Conservation (phyloP, 2,329 filamentous ascomycete species). For the Fusarium buxicola region DNA sequence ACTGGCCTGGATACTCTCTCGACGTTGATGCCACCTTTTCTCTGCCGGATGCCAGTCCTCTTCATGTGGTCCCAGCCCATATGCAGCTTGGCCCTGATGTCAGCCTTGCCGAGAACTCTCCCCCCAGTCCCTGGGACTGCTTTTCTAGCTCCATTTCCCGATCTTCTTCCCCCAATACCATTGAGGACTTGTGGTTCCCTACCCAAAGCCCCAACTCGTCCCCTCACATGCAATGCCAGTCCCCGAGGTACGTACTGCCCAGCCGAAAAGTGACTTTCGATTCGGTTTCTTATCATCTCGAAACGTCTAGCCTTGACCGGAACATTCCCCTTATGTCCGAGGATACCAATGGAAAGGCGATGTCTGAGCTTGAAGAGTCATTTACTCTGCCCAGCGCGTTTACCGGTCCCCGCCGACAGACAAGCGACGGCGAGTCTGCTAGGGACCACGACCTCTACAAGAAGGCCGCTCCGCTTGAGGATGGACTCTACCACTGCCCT, state of each 20-base stretch:
- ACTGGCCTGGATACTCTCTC: constrained; percentile 61
- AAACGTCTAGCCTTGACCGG: constrained; percentile 47
- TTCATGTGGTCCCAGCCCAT: constrained; percentile 68
- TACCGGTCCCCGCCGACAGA: constrained; percentile 57
- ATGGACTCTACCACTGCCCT: constrained; percentile 94
- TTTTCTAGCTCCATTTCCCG: constrained; percentile 65
- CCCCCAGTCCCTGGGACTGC: constrained; percentile 64
- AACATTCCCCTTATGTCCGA: constrained; percentile 49
- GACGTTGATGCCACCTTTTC: constrained; percentile 58
- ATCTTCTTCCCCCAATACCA: constrained; percentile 61
- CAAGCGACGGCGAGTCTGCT: constrained; percentile 67
- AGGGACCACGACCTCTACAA: constrained; percentile 79
- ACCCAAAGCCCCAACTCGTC: constrained; percentile 58
- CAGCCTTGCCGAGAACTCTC: constrained; percentile 61
- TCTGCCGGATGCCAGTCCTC: constrained; percentile 56
- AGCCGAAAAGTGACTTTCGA: constrained; percentile 4
- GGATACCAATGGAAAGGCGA: constrained; percentile 39
- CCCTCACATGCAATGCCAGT: constrained; percentile 62
- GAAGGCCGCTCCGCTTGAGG: constrained; percentile 69
- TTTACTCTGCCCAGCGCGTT: constrained; percentile 53
- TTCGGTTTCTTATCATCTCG: constrained; percentile 40
- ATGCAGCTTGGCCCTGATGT: constrained; percentile 66
- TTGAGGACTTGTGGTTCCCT: constrained; percentile 61
- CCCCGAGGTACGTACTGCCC: constrained; percentile 63
- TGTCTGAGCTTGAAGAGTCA: constrained; percentile 48